Base-by-base conservation (phyloP, 2,329 filamentous ascomycete species). In the Magnaporthiopsis rhizophila region DNA sequence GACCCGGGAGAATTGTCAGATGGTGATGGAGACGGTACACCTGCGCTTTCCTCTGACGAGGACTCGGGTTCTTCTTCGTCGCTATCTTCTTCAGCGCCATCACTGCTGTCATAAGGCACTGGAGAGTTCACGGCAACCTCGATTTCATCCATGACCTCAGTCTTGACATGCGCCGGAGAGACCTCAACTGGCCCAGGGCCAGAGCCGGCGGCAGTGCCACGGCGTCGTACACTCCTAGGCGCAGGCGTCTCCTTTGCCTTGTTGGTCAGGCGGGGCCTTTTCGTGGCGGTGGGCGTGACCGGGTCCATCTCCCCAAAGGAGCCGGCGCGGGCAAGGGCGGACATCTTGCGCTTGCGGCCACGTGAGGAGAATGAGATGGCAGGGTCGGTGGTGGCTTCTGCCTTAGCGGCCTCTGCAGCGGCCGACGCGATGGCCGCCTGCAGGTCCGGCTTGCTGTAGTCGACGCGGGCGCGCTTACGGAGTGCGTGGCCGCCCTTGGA, bases 401-500 rank as follows among this genome's bases (percentile, higher is more conserved):
- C 56, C 45, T 72, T 71, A 32, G 30, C 21, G 38, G 32, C n/a
- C n/a, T n/a, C 32, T 15, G 26, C 38, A 21, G 50, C 38, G 13
- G 61, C 56, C 8, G 34, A 45, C 8, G 61, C 45, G 21, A 53
- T 53, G 12, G 72, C 70, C 36, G 77, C 73, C 58, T 85, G 82
- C 66, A 84, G 81, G 64, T 80, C 78, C 66, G 81, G 78, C 68
- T 83, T 81, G 45, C 81, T 82, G 75, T 86, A 86, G 72, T 86
- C 83, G 67, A 86, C 78, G 65, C 82, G 82, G 62, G 81, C 76
- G 63, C 83, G 79, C 72, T 82, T 84, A 67, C 84, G 79, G 36
- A 86, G 78, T 45, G 83, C 84, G 73, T 86, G 84, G 61, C 84
- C 83, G 63, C 84, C 83, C 71, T 86, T 84, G 65, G 78, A 80